Evolutionary conservation across 345 rosid species (phyloP).

Genomic region (Rhizophora mangle): DNA sequence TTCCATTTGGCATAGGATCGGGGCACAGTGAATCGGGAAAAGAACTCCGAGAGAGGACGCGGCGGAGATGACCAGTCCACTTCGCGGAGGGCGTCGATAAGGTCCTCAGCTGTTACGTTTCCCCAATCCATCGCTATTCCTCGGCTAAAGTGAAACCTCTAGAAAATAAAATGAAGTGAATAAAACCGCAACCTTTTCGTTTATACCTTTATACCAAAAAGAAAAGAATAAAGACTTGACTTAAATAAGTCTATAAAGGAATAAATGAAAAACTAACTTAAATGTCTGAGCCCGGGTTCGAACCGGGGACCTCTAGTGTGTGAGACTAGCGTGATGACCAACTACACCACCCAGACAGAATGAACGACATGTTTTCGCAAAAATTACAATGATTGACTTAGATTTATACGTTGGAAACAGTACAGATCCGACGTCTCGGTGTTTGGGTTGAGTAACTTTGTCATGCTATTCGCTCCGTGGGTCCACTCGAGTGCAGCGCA

Average conservation of each 20-base stretch:
- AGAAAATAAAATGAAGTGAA: background rate
- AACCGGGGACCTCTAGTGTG: constrained; percentile 62
- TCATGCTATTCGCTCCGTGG: too few species aligned
- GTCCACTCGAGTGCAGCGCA: too few species aligned
- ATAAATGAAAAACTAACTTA: background rate
- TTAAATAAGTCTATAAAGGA: background rate
- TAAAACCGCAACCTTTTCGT: too few species aligned
- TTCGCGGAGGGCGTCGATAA: constrained; percentile 95
- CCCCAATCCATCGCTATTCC: constrained; percentile 92
- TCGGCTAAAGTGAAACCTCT: background rate
- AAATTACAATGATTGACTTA: too few species aligned
- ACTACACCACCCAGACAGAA: constrained; percentile 54
- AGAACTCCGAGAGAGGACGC: constrained; percentile 83
- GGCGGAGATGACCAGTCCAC: constrained; percentile 99
- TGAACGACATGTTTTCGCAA: too few species aligned
- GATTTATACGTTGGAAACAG: too few species aligned
- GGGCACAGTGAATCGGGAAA: constrained; percentile 85
- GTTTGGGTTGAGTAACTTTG: too few species aligned
- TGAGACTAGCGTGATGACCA: constrained; percentile 68
- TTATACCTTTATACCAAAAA: too few species aligned
- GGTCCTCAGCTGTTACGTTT: constrained; percentile 87
- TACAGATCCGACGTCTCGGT: too few species aligned
- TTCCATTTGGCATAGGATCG: constrained; percentile 79
- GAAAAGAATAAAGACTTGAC: too few species aligned
- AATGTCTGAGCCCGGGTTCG: constrained; percentile 34